Conservation (phyloP, 2,329 filamentous ascomycete genomes). For the Aspergillus pseudoglaucus region DNA sequence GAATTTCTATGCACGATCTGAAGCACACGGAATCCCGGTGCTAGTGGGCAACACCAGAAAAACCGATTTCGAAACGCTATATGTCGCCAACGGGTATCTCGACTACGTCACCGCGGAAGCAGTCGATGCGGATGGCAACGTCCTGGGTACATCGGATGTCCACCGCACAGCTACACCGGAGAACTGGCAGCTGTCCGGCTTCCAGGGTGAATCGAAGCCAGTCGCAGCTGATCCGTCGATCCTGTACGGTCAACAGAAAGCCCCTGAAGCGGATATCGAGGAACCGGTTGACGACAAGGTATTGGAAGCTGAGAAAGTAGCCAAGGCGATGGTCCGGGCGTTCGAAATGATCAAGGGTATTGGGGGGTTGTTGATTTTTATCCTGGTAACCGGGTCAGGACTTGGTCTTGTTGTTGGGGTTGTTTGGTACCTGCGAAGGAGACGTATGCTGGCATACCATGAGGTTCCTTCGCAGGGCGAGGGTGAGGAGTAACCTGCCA, state of each 20-base stretch:
- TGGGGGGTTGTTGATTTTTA: conserved; percentile 23
- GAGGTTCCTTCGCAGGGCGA: conserved; percentile 26
- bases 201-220: conserved; percentile 16
- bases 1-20: conserved; percentile 23
- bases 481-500: not conserved
- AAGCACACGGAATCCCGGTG: conserved; percentile 5
- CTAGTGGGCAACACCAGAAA: conserved; percentile 25
- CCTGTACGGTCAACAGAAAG: conserved; percentile 10
- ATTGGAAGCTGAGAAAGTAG: conserved; percentile 20
- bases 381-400: conserved; percentile 18
- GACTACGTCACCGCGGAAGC: conserved; percentile 27
- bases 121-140: conserved; percentile 17
- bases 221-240: conserved; percentile 22
- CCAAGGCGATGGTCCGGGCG: conserved; percentile 22
- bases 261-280: conserved; percentile 9
- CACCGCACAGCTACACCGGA: conserved; percentile 18
- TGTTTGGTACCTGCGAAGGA: conserved; percentile 15
- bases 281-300: conserved; percentile 8
- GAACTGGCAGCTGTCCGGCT: conserved; percentile 27
- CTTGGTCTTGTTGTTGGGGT: conserved; percentile 17
- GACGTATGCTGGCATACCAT: conserved; percentile 21
- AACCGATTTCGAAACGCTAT: conserved; percentile 32
- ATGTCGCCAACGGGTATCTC: conserved; percentile 22
- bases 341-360: conserved; percentile 26
- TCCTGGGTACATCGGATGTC: conserved; percentile 22